Evolutionary conservation across 345 rosid species (phyloP).

Genomic region (Clarkia xantiana): DNA sequence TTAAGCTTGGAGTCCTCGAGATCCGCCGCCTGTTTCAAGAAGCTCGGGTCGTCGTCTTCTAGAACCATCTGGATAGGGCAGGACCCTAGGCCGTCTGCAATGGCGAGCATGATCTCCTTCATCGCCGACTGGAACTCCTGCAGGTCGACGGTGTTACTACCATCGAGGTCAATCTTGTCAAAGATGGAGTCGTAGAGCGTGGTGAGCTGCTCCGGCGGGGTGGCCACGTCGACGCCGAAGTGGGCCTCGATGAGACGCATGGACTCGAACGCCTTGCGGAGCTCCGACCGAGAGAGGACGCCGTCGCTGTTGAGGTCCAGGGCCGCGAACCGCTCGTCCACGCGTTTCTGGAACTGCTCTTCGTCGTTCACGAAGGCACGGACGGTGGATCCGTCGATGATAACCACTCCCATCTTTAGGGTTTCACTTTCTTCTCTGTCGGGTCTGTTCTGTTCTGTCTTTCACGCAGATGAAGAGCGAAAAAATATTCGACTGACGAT

Average conservation of each 20-base stretch:
- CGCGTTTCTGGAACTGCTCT: constrained; percentile 3
- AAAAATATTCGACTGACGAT: too few relatives aligned
- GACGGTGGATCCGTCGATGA: constrained; percentile 6
- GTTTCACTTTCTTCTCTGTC: neutral
- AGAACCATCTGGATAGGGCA: constrained; percentile 35
- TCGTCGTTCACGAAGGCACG: constrained; percentile 7
- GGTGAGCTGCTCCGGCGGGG: constrained; percentile 4
- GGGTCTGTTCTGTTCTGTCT: too few relatives aligned
- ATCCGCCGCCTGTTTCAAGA: constrained; percentile 35
- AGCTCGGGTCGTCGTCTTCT: constrained; percentile 24
- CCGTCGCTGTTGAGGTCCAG: constrained; percentile 2
- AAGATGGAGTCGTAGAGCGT: constrained; percentile 7
- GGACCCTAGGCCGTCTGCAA: constrained; percentile 34
- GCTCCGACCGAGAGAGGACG: constrained; percentile 6
- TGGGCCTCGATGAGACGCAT: constrained; percentile 8
- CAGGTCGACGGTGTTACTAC: constrained; percentile 10
- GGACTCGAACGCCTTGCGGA: constrained; percentile 7
- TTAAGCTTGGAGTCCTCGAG: constrained; percentile 16
- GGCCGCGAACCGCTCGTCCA: constrained; percentile 4
- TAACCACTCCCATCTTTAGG: constrained; percentile 1
- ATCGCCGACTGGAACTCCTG: constrained; percentile 13
- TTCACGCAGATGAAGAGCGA: too few relatives aligned
- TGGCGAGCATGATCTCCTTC: constrained; percentile 12
- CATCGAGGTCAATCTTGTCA: constrained; percentile 7
- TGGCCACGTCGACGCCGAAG: constrained; percentile 9